phyloP scores from a whole-genome alignment of 1,139 yeast species.

The Yamadazyma friedrichii region DNA sequence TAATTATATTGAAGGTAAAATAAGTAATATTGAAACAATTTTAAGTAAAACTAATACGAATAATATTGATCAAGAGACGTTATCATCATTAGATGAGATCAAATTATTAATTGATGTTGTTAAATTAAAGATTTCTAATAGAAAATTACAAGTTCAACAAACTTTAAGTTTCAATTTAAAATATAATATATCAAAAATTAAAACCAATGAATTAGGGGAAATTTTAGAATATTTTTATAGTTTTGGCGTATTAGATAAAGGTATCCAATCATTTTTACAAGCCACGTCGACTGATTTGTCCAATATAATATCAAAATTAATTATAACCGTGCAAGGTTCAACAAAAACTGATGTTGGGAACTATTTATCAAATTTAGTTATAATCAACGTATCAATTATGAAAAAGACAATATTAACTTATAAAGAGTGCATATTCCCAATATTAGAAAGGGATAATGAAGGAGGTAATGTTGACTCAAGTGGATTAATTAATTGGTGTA shows the following conservation, averaged over 20 bases:
- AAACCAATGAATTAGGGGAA: slow-evolving; percentile 31
- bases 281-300: slow-evolving; percentile 37
- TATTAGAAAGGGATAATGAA: slow-evolving; percentile 27
- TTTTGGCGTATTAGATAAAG: slow-evolving; percentile 39
- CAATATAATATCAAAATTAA: slow-evolving; percentile 33
- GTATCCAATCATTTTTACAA: slow-evolving; percentile 35
- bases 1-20: slow-evolving; percentile 39
- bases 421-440: slow-evolving; percentile 33
- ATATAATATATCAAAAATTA: slow-evolving; percentile 32
- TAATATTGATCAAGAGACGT: slow-evolving; percentile 14
- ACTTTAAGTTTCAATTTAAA: slow-evolving; percentile 39
- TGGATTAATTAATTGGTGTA: slow-evolving; percentile 63
- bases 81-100: slow-evolving; percentile 30
- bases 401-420: slow-evolving; percentile 36
- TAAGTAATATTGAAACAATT: slow-evolving; percentile 24
- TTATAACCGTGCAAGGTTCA: slow-evolving; percentile 45
- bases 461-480: slow-evolving; percentile 35
- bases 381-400: slow-evolving; percentile 39
- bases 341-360: slow-evolving; percentile 47
- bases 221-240: slow-evolving; percentile 37
- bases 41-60: slow-evolving; percentile 8
- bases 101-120: slow-evolving; percentile 42
- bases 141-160: slow-evolving; percentile 39
- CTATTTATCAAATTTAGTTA: slow-evolving; percentile 43
- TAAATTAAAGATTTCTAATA: slow-evolving; percentile 35